Percentiles rank a stretch among this genome's conserved stretches.
These are phyloP conservation scores for Lagenidium giganteum DNA, from an alignment of 352 stramenopile genomes.

Conservation along the genomic window DNA sequence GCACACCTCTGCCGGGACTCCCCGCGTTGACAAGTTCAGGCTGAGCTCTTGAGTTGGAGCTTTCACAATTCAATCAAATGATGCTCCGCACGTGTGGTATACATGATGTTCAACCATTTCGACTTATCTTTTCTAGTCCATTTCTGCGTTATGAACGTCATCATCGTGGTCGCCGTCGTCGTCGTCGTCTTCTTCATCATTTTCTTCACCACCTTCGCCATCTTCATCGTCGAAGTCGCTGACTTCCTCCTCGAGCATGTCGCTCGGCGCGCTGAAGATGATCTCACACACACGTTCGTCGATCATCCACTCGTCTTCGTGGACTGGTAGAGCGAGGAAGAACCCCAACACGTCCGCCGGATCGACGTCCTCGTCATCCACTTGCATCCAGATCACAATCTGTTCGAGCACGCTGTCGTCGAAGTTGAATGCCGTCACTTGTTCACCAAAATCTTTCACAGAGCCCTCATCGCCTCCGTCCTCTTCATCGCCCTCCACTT, in stretches of 20 bases:
- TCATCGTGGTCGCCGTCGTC: constrained; percentile 5
- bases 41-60: no score
- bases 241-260: constrained; percentile 17
- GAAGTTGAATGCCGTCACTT: constrained; percentile 52
- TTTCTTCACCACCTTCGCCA: constrained; percentile 12
- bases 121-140: no score
- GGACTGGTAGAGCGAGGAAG: constrained; percentile 59
- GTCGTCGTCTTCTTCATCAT: constrained; percentile 20
- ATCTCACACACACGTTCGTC: constrained; percentile 77
- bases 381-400: constrained; percentile 43
- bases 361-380: constrained; percentile 45
- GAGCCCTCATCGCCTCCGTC: constrained; percentile 20
- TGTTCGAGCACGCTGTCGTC: constrained; percentile 41
- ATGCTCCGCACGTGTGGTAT: no score
- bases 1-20: no score
- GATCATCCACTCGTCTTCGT: constrained; percentile 74
- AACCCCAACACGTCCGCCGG: constrained; percentile 59
- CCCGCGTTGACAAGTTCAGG: no score
- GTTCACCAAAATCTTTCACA: constrained; percentile 59
- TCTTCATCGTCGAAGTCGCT: constrained; percentile 28
- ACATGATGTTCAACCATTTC: no score
- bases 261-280: constrained; percentile 42
- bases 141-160: constrained; percentile 6
- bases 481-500: constrained; percentile 5
- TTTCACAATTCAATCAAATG: no score